phyloP scores from a whole-genome alignment of 2,329 filamentous ascomycete genomes.

The Tolypocladium endophyticum region DNA sequence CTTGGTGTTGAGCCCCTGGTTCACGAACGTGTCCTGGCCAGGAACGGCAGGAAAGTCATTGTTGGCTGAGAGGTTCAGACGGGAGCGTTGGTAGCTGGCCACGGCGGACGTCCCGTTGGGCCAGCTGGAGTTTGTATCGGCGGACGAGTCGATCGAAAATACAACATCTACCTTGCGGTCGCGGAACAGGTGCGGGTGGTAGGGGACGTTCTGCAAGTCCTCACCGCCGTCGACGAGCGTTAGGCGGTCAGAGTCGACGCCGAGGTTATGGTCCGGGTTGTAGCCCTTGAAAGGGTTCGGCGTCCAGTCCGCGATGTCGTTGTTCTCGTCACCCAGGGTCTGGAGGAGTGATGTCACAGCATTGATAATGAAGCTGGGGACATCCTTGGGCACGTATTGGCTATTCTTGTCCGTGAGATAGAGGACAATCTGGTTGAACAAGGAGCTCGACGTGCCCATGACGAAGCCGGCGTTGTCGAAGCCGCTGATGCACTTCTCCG shows the following conservation, averaged over 20 bases:
- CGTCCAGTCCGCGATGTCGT: slow-evolving; percentile 66
- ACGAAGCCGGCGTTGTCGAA: slow-evolving; percentile 74
- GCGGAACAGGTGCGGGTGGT: slow-evolving; percentile 50
- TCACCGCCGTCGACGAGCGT: slow-evolving; percentile 74
- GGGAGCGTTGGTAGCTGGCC: slow-evolving; percentile 45
- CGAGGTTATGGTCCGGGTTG: slow-evolving; percentile 33
- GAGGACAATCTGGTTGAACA: slow-evolving; percentile 66
- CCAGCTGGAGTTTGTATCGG: slow-evolving; percentile 47
- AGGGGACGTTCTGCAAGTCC: slow-evolving; percentile 69
- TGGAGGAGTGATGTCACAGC: slow-evolving; percentile 39
- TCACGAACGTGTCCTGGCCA: slow-evolving; percentile 42
- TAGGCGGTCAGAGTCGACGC: slow-evolving; percentile 38
- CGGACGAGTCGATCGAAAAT: slow-evolving; percentile 54
- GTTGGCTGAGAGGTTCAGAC: slow-evolving; percentile 37
- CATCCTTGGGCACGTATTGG: slow-evolving; percentile 39
- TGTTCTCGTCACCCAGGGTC: slow-evolving; percentile 44
- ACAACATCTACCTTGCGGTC: slow-evolving; percentile 48
- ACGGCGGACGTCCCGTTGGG: slow-evolving; percentile 50
- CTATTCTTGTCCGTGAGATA: slow-evolving; percentile 45
- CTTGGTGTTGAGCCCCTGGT: slow-evolving; percentile 45
- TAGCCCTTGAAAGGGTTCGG: slow-evolving; percentile 50
- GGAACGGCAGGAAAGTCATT: slow-evolving; percentile 50
- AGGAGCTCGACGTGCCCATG: slow-evolving; percentile 70
- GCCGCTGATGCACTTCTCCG: slow-evolving; percentile 42
- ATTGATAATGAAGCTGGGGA: slow-evolving; percentile 30